phyloP scores from a whole-genome alignment of 2,329 filamentous ascomycete species.

The Fusarium protoensiforme region DNA sequence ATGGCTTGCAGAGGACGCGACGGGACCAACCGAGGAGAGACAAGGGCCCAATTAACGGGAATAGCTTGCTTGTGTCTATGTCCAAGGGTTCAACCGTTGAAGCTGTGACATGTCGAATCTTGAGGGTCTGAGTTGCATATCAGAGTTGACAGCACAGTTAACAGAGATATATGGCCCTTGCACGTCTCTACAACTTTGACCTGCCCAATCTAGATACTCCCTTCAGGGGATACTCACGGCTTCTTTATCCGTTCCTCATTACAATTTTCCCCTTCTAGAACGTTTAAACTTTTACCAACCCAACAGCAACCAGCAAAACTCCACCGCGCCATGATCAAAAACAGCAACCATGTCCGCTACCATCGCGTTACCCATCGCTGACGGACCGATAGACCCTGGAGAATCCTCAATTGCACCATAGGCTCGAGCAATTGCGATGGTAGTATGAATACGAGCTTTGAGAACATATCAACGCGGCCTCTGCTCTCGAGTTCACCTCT shows the following conservation, averaged over 20 bases:
- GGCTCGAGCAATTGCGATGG: conserved; percentile 17
- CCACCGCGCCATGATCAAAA: conserved; percentile 27
- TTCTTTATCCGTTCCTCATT: not conserved
- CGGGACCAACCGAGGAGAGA: not conserved
- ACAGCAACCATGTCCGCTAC: conserved; percentile 14
- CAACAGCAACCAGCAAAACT: conserved; percentile 7
- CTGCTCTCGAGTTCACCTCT: not conserved
- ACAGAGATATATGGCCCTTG: not conserved
- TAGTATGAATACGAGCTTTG: conserved; percentile 15
- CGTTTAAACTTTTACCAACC: not conserved
- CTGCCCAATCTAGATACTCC: not conserved
- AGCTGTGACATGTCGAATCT: not conserved
- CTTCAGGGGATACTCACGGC: not conserved
- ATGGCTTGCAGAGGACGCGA: not conserved
- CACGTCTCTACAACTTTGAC: not conserved
- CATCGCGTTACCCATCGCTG: conserved; percentile 4
- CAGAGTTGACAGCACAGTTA: not conserved
- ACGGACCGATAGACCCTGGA: conserved; percentile 14
- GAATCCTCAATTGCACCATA: conserved; percentile 29
- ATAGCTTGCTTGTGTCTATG: not conserved
- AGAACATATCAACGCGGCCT: not conserved
- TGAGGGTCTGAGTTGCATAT: not conserved
- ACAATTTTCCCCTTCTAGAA: not conserved
- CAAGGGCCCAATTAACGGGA: not conserved
- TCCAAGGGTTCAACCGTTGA: not conserved